Conservation (phyloP, 2,329 filamentous ascomycete genomes). For the Fusarium fujikuroi region DNA sequence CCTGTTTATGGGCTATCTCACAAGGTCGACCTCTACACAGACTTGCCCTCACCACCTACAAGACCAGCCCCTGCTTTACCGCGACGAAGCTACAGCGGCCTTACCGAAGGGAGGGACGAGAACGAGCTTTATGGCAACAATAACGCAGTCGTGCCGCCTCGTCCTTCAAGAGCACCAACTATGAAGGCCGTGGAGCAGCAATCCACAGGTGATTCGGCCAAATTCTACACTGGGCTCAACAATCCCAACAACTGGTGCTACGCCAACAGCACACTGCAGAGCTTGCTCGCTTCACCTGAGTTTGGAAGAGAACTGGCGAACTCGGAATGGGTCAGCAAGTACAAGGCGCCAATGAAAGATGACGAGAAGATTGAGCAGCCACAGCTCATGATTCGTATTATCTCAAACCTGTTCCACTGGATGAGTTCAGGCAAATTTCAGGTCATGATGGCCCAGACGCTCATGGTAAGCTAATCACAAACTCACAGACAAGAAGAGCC, state of each 20-base stretch:
- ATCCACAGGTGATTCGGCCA: conserved; percentile 56
- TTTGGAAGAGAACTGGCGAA: conserved; percentile 73
- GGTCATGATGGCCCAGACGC: conserved; percentile 63
- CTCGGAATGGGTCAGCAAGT: conserved; percentile 67
- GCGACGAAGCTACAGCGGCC: conserved; percentile 81
- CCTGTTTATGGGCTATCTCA: conserved; percentile 47
- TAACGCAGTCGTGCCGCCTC: conserved; percentile 53
- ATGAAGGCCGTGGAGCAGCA: conserved; percentile 52
- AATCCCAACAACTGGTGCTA: conserved; percentile 91
- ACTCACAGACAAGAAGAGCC: conserved; percentile 19
- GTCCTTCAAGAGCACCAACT: conserved; percentile 50
- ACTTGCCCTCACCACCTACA: conserved; percentile 67
- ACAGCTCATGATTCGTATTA: conserved; percentile 68
- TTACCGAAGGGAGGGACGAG: conserved; percentile 58
- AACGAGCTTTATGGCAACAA: conserved; percentile 52
- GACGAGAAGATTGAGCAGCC: conserved; percentile 64
- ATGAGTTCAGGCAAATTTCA: conserved; percentile 62
- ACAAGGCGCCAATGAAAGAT: conserved; percentile 75
- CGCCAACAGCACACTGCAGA: conserved; percentile 90
- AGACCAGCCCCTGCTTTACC: conserved; percentile 76
- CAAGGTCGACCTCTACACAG: conserved; percentile 56
- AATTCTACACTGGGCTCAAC: conserved; percentile 69
- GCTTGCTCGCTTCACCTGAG: conserved; percentile 77
- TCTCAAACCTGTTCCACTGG: conserved; percentile 69
- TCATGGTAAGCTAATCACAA: conserved; percentile 62